Evolutionary conservation across 2,329 filamentous ascomycete species (phyloP).

Genomic region (Fusarium mundagurra): DNA sequence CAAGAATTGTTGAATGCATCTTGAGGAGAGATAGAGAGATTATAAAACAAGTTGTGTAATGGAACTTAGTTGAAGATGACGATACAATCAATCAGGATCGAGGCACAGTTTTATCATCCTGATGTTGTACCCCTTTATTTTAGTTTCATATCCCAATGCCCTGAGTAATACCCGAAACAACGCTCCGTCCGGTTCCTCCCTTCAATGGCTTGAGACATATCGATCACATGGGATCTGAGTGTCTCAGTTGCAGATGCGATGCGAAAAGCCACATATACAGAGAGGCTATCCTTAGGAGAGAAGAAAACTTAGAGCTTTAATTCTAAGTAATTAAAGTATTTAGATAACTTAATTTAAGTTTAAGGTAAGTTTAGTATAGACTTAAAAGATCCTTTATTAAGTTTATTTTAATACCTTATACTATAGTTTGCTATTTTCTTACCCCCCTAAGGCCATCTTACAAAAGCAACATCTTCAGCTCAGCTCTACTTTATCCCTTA

Average conservation of each 20-base stretch:
- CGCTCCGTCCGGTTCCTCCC: not conserved
- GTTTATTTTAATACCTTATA: too few relatives aligned
- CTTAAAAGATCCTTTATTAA: too few relatives aligned
- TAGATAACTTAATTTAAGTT: too few relatives aligned
- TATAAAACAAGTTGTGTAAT: too few relatives aligned
- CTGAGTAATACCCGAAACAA: not conserved
- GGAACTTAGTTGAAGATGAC: too few relatives aligned
- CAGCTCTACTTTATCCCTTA: not conserved
- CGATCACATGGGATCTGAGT: not conserved
- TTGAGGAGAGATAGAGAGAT: not conserved
- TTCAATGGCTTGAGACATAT: not conserved
- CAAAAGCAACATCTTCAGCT: not conserved
- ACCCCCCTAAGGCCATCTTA: too few relatives aligned
- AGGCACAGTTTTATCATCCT: not conserved
- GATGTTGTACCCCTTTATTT: not conserved
- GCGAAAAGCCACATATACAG: not conserved
- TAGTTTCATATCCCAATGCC: not conserved
- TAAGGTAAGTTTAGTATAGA: too few relatives aligned
- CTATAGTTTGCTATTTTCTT: too few relatives aligned
- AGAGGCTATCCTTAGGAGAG: not conserved
- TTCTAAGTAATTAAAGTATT: too few relatives aligned
- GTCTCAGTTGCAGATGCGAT: not conserved
- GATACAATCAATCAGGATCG: rapidly evolving
- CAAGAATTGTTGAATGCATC: not conserved
- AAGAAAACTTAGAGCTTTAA: too few relatives aligned